Conservation (phyloP, 257 asterid genomes). For the Leonotis leonurus region DNA sequence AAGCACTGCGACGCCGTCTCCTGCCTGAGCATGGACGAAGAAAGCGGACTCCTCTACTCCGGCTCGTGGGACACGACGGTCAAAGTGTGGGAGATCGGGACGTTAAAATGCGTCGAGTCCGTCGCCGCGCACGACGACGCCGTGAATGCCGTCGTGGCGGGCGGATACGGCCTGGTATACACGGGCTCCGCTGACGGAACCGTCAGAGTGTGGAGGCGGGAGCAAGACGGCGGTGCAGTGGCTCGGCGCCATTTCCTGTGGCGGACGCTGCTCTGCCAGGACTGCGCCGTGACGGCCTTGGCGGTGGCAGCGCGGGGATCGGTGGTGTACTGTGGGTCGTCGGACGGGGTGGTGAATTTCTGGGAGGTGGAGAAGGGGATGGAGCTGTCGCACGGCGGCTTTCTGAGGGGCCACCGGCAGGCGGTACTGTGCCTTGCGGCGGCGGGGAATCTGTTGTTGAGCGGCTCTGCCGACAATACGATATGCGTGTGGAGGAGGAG, state of each 20-base stretch:
- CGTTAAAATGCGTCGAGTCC: slow-evolving; percentile 45
- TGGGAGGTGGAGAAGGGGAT: slow-evolving; percentile 38
- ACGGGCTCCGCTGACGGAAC: slow-evolving; percentile 70
- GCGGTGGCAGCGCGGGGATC: slow-evolving; percentile 28
- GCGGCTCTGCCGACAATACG: slow-evolving; percentile 54
- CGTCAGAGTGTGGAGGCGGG: slow-evolving; percentile 50
- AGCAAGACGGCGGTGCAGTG: slow-evolving; percentile 19
- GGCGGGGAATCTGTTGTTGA: slow-evolving; percentile 42
- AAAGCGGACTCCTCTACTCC: slow-evolving; percentile 38
- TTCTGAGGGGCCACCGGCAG: slow-evolving; percentile 45
- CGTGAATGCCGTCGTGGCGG: slow-evolving; percentile 42
- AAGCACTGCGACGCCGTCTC: slow-evolving; percentile 57
- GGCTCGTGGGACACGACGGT: slow-evolving; percentile 71
- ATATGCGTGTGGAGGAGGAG: slow-evolving; percentile 66
- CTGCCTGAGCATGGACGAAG: slow-evolving; percentile 35
- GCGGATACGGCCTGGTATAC: slow-evolving; percentile 36
- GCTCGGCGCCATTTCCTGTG: slow-evolving; percentile 23
- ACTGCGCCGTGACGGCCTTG: slow-evolving; percentile 52
- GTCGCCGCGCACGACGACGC: slow-evolving; percentile 57
- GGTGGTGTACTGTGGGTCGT: slow-evolving; percentile 47
- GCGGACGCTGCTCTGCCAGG: slow-evolving; percentile 38
- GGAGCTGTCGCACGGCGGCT: slow-evolving; percentile 38
- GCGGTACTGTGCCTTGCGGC: slow-evolving; percentile 53
- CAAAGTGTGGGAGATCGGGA: slow-evolving; percentile 42
- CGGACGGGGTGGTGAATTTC: slow-evolving; percentile 56